A percentile compares a stretch with the other conserved stretches of the same genome.
Evolutionary conservation across 2,329 filamentous ascomycete genomes (phyloP).

Genomic region (Curvularia eragrostidis): DNA sequence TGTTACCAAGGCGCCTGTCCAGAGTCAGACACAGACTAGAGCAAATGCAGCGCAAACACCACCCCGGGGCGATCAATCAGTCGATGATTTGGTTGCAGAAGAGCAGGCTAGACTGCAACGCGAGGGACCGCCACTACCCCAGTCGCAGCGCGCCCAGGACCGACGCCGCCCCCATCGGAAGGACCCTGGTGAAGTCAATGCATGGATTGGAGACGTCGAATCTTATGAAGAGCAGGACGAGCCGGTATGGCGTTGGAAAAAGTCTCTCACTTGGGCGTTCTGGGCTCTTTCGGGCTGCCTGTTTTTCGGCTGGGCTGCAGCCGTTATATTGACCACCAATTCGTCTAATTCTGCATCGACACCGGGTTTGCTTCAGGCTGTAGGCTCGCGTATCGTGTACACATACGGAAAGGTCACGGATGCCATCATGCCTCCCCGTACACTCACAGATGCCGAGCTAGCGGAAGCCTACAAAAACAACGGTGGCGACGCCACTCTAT

Average conservation of each 20-base stretch:
- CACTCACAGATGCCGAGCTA: neutral
- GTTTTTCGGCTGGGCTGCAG: slow-evolving; percentile 6
- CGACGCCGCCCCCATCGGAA: slow-evolving; percentile 14
- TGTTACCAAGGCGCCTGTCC: slow-evolving; percentile 2
- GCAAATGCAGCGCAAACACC: neutral
- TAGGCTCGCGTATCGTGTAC: slow-evolving; percentile 24
- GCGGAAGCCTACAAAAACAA: slow-evolving; percentile 12
- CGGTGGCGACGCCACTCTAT: slow-evolving; percentile 24
- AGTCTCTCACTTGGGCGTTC: slow-evolving; percentile 17
- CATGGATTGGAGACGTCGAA: slow-evolving; percentile 30
- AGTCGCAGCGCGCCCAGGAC: slow-evolving; percentile 6
- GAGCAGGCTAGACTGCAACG: slow-evolving; percentile 28
- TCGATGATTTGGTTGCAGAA: slow-evolving; percentile 24
- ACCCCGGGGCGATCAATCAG: slow-evolving; percentile 16
- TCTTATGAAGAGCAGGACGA: slow-evolving; percentile 21
- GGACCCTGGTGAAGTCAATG: slow-evolving; percentile 21
- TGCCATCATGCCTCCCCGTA: slow-evolving; percentile 27
- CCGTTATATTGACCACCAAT: slow-evolving; percentile 8
- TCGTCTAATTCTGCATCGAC: slow-evolving; percentile 13
- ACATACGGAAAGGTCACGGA: slow-evolving; percentile 23
- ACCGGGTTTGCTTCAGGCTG: slow-evolving; percentile 21
- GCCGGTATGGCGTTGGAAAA: slow-evolving; percentile 24
- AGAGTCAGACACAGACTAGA: slow-evolving; percentile 1
- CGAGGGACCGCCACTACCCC: slow-evolving; percentile 21
- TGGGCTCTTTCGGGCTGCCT: slow-evolving; percentile 15